A percentile compares a stretch with the other conserved stretches of the same genome.
These are phyloP conservation scores for Phytopythium ostracodes DNA, from an alignment of 352 stramenopile species.

Conservation along the genomic window DNA sequence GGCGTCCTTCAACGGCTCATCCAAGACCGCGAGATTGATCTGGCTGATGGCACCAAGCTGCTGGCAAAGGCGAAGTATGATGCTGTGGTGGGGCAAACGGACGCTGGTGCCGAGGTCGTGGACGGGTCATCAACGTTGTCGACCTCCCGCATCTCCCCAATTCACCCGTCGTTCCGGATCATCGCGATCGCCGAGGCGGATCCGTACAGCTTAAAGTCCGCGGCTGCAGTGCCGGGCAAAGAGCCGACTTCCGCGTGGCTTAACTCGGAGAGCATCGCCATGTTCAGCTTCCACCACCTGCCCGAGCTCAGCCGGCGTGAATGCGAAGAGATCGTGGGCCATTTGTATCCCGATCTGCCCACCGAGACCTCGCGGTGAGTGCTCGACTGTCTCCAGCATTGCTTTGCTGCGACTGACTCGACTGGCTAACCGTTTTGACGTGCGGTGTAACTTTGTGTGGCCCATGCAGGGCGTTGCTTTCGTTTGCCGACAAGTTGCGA, in stretches of 20 bases:
- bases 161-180: conserved; percentile 89
- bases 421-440: neutral
- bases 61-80: conserved; percentile 56
- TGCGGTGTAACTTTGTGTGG: no score
- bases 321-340: conserved; percentile 44
- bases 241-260: conserved; percentile 61
- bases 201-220: conserved; percentile 26
- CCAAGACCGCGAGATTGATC: conserved; percentile 84
- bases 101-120: conserved; percentile 8
- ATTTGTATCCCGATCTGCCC: conserved; percentile 48
- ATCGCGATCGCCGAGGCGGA: conserved; percentile 78
- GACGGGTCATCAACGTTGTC: conserved; percentile 10
- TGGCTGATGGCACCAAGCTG: conserved; percentile 88
- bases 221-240: conserved; percentile 23
- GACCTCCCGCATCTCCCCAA: conserved; percentile 38
- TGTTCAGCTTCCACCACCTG: conserved; percentile 74
- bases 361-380: conserved; percentile 52
- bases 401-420: neutral
- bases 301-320: conserved; percentile 32
- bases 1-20: conserved; percentile 84
- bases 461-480: conserved; percentile 33
- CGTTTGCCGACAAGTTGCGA: conserved; percentile 51
- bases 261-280: conserved; percentile 69
- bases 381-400: neutral
- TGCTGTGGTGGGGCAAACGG: conserved; percentile 26